Base-by-base conservation (phyloP, 371 early-diverging fungal genomes). In the Catenaria anguillulae region DNA sequence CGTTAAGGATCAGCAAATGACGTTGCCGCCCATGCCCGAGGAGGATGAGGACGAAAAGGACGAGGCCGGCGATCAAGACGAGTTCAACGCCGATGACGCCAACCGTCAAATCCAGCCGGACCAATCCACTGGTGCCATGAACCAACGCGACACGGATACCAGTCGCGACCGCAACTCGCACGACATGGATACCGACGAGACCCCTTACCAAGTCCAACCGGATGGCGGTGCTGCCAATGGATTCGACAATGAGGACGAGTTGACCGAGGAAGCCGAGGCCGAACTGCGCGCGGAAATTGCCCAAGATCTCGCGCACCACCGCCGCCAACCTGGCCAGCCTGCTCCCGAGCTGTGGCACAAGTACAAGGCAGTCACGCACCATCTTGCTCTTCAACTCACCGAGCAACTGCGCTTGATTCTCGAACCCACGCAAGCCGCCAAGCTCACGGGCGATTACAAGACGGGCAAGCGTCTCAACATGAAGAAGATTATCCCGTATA, bases 401-500 rank as follows among this genome's bases (percentile, higher is more conserved):
- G 97, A 98, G 73, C 92, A 96, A 66, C 81, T 99, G 46, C 86
- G 96, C 23, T 79, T 94, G 63, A 92, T 99, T 65, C 79, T 99
- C 59, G 97, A 96, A 66, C 95, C 97, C 0, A 99, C 99, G 33
- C 81, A 92, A 68, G 92, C 93, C 1, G 89, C 90, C 36, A 92
- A 95, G 71, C 85, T 99, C 64, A 90, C 87, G 71, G 99, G 99
- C 52, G 98, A 99, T 78, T 99, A 96, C 75, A 87, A 89, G 60
- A 96, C 92, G 40, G 99, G 99, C 63, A 99, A 99, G 74, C 91
- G 99, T 33, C 84, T 99, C 62, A 99, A 99, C 73, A 98, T 99
- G 96, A 92, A 95, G 71, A 97, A 91, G 79, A 90, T 99, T 61
- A 93, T 99, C 65, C 93, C 98, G 2, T 99, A 98, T 70, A 97